These are phyloP conservation scores for Stentor coeruleus DNA, from an alignment of 73 alveolate species.

Conservation along the genomic window DNA sequence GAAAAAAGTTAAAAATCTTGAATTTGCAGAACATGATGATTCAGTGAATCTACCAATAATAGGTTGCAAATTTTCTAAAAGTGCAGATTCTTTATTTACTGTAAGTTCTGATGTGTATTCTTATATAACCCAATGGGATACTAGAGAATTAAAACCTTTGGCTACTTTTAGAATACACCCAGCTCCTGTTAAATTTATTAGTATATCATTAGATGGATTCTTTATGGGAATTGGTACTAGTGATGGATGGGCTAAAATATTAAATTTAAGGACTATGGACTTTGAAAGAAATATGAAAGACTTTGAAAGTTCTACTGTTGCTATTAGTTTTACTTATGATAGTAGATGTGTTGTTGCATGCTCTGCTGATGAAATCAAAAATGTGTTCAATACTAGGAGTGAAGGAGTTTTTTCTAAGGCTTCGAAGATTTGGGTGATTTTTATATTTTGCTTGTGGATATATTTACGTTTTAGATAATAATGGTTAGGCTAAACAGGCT, in stretches of 20 bases:
- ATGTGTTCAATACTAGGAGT: neutral
- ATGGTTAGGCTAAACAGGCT: neutral
- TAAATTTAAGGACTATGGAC: conserved; percentile 36
- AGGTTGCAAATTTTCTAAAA: conserved; percentile 32
- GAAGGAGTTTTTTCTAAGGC: conserved; percentile 19
- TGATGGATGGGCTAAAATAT: conserved; percentile 24
- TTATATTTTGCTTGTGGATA: neutral
- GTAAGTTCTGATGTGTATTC: conserved; percentile 26
- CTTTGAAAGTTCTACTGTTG: neutral
- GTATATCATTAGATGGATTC: conserved; percentile 32
- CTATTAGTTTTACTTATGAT: conserved; percentile 30
- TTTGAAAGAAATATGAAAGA: conserved; percentile 27
- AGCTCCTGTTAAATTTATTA: conserved; percentile 4
- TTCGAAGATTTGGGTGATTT: conserved; percentile 23
- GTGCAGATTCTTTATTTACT: conserved; percentile 29
- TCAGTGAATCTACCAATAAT: conserved; percentile 21
- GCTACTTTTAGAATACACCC: conserved; percentile 25
- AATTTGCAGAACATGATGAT: conserved; percentile 28
- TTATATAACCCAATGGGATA: conserved; percentile 39
- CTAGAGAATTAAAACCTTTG: conserved; percentile 16
- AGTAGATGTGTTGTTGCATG: conserved; percentile 25
- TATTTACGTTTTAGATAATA: conserved; percentile 1
- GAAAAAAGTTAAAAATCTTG: conserved; percentile 21
- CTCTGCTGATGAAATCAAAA: neutral
- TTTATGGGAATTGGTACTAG: conserved; percentile 33